A percentile compares a stretch with the other conserved stretches of the same genome.
Evolutionary conservation across 2,329 filamentous ascomycete species (phyloP).

Genomic region (Graphilbum fragrans): DNA sequence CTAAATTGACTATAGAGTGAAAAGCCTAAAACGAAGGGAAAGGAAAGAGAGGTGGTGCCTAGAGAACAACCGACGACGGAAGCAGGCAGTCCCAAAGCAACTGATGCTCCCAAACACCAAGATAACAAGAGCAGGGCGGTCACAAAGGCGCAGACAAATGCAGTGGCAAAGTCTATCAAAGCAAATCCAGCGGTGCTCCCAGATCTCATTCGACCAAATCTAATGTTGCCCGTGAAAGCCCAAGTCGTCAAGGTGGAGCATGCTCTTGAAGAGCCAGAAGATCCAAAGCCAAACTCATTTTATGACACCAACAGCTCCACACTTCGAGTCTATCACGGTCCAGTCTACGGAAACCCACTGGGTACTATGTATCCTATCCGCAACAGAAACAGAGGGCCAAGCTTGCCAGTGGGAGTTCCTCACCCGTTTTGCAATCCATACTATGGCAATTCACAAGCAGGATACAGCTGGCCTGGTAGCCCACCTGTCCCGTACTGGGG

Average conservation of each 20-base stretch:
- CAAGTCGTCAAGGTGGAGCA: slow-evolving; percentile 43
- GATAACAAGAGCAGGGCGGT: neutral
- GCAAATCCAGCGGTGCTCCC: neutral
- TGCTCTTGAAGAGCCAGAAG: slow-evolving; percentile 35
- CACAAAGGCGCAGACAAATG: neutral
- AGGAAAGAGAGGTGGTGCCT: neutral
- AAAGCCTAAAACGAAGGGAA: neutral
- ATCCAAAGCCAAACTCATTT: slow-evolving; percentile 48
- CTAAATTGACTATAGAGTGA: neutral
- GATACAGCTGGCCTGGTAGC: neutral
- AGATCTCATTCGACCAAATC: slow-evolving; percentile 19
- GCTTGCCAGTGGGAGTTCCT: slow-evolving; percentile 27
- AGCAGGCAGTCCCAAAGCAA: neutral
- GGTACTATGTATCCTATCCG: slow-evolving; percentile 31
- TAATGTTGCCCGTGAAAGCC: slow-evolving; percentile 33
- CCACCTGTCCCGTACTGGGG: slow-evolving; percentile 2
- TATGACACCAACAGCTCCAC: slow-evolving; percentile 39
- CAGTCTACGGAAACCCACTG: slow-evolving; percentile 39
- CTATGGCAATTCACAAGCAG: slow-evolving; percentile 14
- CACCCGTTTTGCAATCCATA: slow-evolving; percentile 31
- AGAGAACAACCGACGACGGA: neutral
- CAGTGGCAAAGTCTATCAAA: slow-evolving; percentile 2
- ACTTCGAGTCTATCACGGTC: slow-evolving; percentile 45
- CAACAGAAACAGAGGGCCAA: slow-evolving; percentile 12
- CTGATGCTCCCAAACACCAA: neutral